Base-by-base conservation (phyloP, 768 basidiomycete genomes). In the Steccherinum ochraceum region DNA sequence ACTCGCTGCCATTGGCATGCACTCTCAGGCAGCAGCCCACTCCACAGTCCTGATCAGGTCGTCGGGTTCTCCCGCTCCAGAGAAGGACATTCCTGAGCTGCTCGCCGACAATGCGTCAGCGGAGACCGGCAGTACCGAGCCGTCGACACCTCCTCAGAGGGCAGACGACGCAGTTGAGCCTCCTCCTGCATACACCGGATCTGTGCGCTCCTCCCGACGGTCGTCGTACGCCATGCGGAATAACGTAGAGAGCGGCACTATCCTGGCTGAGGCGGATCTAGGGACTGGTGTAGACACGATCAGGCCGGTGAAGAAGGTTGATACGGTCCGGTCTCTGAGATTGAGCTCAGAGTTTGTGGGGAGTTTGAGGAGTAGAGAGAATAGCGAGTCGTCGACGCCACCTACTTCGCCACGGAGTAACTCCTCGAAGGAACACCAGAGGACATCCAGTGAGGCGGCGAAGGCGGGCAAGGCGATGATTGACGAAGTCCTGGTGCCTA, bases 251-350 rank as follows among this genome's bases (percentile, higher is more conserved):
- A 82, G 79, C 12, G 92, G 93, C 11, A 92, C 89, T 0, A 72
- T 92, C 5, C 69, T 93, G 59, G 78, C 78, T 40, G 84, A 84
- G 58, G 90, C 84, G 11, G 93, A 94, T 66, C 63, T 94, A n/a
- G 92, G 91, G 16, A 87, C 75, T 48, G 92, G 92, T 35, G 75
- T 89, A 42, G 90, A 89, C 60, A 98, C 94, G 1, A 91, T 98
- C 60, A 79, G 93, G 48, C 93, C 94, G 0, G 83, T 95, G 54
- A 95, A 94, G 77, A 91, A 89, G 61, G 84, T 95, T 24, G 93
- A 96, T 64, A 77, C 85, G 3, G 73, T 76, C 11, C 82, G 85
- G 3, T 93, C 91, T 3, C 69, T 92, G 12, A 74, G 84, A 54
- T 65, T 89, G 18, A 92, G 91, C 0, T 77, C 81, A 10, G 93